Evolutionary conservation across 768 basidiomycete genomes (phyloP), one percentile per base, ranked within the genome.

Genomic region (Amanita molliuscula): DNA sequence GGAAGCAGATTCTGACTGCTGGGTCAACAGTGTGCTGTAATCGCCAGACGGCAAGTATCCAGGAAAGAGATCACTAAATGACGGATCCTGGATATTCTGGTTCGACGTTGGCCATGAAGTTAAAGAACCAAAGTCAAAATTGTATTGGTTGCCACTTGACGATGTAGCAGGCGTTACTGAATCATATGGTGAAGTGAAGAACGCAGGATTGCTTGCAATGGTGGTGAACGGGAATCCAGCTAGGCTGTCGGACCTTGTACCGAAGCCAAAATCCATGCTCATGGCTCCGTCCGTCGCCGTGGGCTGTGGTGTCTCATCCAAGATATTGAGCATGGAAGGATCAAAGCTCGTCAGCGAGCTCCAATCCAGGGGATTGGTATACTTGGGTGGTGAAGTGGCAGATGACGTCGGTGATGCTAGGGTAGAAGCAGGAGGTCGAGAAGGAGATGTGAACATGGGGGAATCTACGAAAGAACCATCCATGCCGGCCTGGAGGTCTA

Each of bases 161-260:
- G 41, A 11, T 23, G 49, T 16, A 6, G 40, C 16, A 11, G 67
- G 62, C 9, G 67, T 58, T 13, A 66, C 62, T 31, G 67, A 58
- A 53, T 82, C 81, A 55, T 76, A 79, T 6, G 68, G 64, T 16
- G 79, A 75, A 13, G 82, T 87, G 71, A 86, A 88, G 71, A 84
- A 90, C 66, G 81, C 74, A 1, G 89, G 88, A 54, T 90, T 90
- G 66, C 75, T 81, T 44, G 88, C 88, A 51, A 93, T 82, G 9
- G 85, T 88, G 51, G 84, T 89, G 64, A 79, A 89, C 1, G 80
- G 75, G 5, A 72, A 68, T 29, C 68, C 68, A 13, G 69, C 63
- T 1, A 72, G 63, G 26, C 73, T 61, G n/a, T 76, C 67, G 6
- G 76, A 67, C 54, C 66, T 70, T 47, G 67, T 64, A 26, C 79